A percentile compares a stretch with the other conserved stretches of the same genome.
Conservation (phyloP, 2,329 filamentous ascomycete species). For the Leptographium flavum region DNA sequence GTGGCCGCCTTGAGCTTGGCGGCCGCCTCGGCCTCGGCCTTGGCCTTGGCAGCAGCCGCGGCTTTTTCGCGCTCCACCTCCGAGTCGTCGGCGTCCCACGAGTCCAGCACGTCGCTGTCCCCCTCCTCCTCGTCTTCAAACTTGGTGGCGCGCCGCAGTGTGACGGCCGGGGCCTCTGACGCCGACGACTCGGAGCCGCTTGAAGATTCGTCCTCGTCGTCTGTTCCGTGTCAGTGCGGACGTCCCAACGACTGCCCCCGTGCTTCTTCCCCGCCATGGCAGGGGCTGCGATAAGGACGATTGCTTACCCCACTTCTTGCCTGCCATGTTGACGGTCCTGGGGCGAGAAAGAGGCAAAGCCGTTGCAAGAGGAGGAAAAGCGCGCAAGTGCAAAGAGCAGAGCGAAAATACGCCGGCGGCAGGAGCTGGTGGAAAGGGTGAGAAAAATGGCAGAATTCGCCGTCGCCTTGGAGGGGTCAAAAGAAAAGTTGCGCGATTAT, state of each 20-base stretch:
- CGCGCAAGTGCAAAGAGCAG: not conserved
- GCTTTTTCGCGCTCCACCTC: conserved; percentile 94
- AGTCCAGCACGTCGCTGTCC: conserved; percentile 75
- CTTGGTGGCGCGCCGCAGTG: conserved; percentile 38
- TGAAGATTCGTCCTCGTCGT: conserved; percentile 25
- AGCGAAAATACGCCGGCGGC: not conserved
- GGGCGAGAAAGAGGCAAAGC: too few relatives aligned
- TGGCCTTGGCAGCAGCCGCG: conserved; percentile 70
- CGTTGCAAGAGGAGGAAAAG: too few relatives aligned
- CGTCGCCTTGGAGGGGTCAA: not conserved
- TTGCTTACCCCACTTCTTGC: conserved; percentile 27
- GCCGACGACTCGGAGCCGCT: conserved; percentile 23
- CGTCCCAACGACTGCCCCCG: too few relatives aligned
- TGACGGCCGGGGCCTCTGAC: conserved; percentile 22
- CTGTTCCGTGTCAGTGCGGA: conserved; percentile 6
- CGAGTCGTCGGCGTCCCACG: conserved; percentile 95
- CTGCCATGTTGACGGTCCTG: conserved; percentile 17
- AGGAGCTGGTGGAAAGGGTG: not conserved
- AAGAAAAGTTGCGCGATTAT: not conserved
- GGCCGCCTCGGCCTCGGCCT: conserved; percentile 79
- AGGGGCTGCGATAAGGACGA: too few relatives aligned
- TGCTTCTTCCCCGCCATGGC: too few relatives aligned
- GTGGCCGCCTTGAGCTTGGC: conserved; percentile 75
- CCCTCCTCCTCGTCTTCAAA: conserved; percentile 89
- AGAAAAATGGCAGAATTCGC: not conserved